Evolutionary conservation across 75 land plant species (phyloP), one percentile per base, ranked within the genome.

Genomic region (Adiantum capillusveneris): DNA sequence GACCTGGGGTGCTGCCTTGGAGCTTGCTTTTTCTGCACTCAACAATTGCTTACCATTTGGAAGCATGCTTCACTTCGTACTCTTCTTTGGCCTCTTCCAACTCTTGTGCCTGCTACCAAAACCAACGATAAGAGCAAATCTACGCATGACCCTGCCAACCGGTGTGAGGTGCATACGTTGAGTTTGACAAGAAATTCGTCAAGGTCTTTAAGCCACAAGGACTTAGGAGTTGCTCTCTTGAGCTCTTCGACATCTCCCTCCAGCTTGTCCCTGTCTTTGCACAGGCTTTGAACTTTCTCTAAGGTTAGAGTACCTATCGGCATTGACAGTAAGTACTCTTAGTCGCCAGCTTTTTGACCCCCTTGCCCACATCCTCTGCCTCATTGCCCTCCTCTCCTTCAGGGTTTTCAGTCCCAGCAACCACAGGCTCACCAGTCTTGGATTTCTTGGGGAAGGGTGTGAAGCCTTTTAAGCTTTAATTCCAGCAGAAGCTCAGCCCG

Each of bases 401-500:
- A 1, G 57, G 28, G 16, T 69, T 58, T 25, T 65, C 70, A 27
- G 81, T 83, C 19, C 86, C 91, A 39, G 74, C 84, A 51, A 84
- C 75, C 1, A 72, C 81, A 29, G 68, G 70, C 29, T 86, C 91
- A 25, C 58, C 42, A 21, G 68, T 14, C 45, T 86, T 86, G 7
- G 74, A 43, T 29, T 84, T 90, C 76, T 85, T 90, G n/a, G 99
- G 91, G 65, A 95, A 84, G 31, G 96, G 96, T 48, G 88, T 84
- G 55, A 95, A 95, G 6, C 88, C 88, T 50, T 84, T 90, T 57
- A n/a, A 53, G 60, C 55, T 80, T 74, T 52, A 95, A 60, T 63
- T 95, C 99, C 53, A 65, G 55, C 26, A 90, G 62, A 22, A 95
- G 66, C 12, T 90, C 99, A 25, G 84, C 82, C 65, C 78, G 77